Base-by-base conservation (phyloP, 2,329 filamentous ascomycete species). In the Aureobasidium namibiae region DNA sequence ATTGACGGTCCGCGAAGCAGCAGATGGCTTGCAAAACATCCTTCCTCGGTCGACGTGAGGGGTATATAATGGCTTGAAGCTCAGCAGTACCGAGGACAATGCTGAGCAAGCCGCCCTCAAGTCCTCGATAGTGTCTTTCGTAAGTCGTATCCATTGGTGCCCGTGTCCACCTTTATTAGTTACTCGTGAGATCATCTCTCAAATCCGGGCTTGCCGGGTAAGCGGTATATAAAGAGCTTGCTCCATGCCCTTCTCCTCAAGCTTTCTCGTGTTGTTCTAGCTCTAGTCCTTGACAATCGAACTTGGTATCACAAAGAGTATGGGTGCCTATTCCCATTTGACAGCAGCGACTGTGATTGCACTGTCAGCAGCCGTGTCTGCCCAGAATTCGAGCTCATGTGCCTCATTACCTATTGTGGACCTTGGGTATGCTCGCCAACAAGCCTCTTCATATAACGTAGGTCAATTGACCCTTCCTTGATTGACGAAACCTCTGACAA, bases 371-470 rank as follows among this genome's bases (percentile, higher is more conserved):
- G 48, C 24, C 7, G 46, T 34, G 14, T 26, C 36, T 44, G 59
- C 59, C 18, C 59, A 57, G 10, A 61, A 61, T 18, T 56, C 59
- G 11, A 56, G 23, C 16, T 57, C 54, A 11, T 45, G 4, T 56
- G 21, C 11, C 1, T 14, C 50, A 29, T 63, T 79, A 16, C 77
- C 78, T 38, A 68, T 69, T 21, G 76, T 83, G 8, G 79, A 83
- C 65, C 69, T 83, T 10, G 80, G 79, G 41, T 83, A 83, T 66
- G 74, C 79, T 59, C 67, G 80, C 23, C 77, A 82, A 53, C 73
- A 75, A 64, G 80, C 77, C 33, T 67, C 75, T 4, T 66, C 67
- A 13, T 75, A 75, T 65, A 79, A 80, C 68, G 74, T 76, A 10
- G n/a, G 50, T 26, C 21, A 5, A 52, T n/a, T 41, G n/a, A 41